Evolutionary conservation across 208 protist genomes (phyloP), one percentile per base, ranked within the genome.

Genomic region (Giardia muris): DNA sequence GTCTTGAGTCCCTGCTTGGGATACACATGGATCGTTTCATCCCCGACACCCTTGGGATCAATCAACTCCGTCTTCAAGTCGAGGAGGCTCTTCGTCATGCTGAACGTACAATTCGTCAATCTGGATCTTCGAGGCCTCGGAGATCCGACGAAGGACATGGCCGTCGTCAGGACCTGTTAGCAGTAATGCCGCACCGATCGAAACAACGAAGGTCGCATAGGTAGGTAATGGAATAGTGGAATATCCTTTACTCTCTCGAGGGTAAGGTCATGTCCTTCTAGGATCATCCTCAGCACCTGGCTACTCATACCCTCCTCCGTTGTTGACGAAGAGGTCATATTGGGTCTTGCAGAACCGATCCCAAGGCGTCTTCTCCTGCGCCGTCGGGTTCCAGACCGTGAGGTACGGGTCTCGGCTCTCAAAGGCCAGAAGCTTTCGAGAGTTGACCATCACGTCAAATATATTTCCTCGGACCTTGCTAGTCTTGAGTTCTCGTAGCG

Each of bases 361-460:
- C 86, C 86, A 89, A 4, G 86, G 22, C 4, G 22, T 46, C 86
- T 89, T 89, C 86, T 89, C 86, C 22, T 19, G 86, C 19, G 86
- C 86, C 4, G 22, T 43, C 4, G 86, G 4, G 22, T 46, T 44
- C 22, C 42, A 89, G 22, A 4, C 19, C 4, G 45, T 89, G 86
- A 10, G 4, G 86, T 89, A 89, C 22, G 86, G 86, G 42, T 89
- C 86, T 4, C 42, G 4, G 19, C 4, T 87, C 46, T 93, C 92
- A 89, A 89, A 93, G 0, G 47, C 67, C 19, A 87, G 39, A 2
- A 88, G 46, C n/a, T 93, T 93, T 2, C 67, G 86, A 1, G 91
- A 43, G 46, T 93, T 93, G n/a, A 87, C 47, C 43, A 92, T 67
- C 87, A 87, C 92, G 2, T 87, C 39, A 39, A 93, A 44, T 0